Base-by-base conservation (phyloP, 2,329 filamentous ascomycete genomes). In the Hymenoscyphus repandus region DNA sequence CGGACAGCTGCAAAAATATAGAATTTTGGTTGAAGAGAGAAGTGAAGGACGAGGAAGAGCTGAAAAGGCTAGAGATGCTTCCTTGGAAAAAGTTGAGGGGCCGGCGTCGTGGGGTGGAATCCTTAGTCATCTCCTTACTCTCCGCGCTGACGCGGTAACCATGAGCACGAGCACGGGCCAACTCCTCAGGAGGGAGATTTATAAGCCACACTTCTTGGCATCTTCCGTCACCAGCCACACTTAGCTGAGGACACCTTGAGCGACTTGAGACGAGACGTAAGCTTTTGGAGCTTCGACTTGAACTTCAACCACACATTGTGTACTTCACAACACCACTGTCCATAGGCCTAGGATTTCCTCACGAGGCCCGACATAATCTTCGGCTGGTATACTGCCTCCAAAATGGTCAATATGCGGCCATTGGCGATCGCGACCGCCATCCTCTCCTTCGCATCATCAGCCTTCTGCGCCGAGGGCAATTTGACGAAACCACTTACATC, bases 371-470 rank as follows among this genome's bases (percentile, higher is more conserved):
- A 49, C 53, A 39, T 39, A 47, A 50, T 50, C 40, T 47, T 38
- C 43, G 47, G 54, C 57, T 55, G 53, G 56, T 43, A 58, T 56
- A 53, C 57, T 47, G 39, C 22, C 39, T 43, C 48, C 50, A 32
- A 39, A 41, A 45, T 50, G 44, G 52, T 58, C 58, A 64, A 60
- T n/a, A 66, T 67, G 64, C 62, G 57, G 60, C 41, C 57, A 41
- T 58, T 62, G 49, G 55, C 77, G 60, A 68, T 79, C 67, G 74
- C 77, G 64, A 75, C 80, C 64, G 78, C 78, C 60, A 73, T 82
- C 63, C 70, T 79, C 58, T 81, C 81, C 65, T 74, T 83, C 65
- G 57, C 58, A 18, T 61, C 58, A 32, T 58, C 58, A 55, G 60
- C 60, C 58, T 39, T 66, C 34, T 57, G 57, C 47, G 56, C 57